Percentiles rank a stretch among this genome's conserved stretches.
Evolutionary conservation across 805 yeast species (phyloP).

Genomic region (Saturnispora ahearnii): DNA sequence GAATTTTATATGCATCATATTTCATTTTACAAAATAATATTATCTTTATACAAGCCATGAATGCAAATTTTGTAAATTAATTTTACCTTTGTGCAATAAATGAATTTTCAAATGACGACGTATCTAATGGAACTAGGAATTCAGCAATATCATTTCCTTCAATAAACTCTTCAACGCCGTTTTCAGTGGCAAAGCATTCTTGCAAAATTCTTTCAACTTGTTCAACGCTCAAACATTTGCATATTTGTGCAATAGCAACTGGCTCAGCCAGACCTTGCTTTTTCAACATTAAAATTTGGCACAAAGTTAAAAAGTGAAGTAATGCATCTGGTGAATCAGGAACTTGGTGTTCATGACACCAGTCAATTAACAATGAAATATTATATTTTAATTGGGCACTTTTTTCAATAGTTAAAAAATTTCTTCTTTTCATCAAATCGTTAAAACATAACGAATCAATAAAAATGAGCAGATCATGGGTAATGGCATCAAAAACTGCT

Average conservation of each 20-base stretch:
- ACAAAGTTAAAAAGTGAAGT: slow-evolving; percentile 9
- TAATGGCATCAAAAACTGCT: slow-evolving; percentile 2
- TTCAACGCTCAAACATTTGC: slow-evolving; percentile 4
- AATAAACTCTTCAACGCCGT: not conserved
- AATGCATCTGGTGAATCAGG: slow-evolving; percentile 12
- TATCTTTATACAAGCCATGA: not conserved
- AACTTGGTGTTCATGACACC: slow-evolving; percentile 12
- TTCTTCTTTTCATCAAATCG: slow-evolving; percentile 5
- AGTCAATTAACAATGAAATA: slow-evolving; percentile 8
- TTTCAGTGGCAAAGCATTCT: slow-evolving; percentile 5
- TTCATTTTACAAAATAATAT: not conserved
- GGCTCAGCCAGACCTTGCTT: slow-evolving; percentile 10
- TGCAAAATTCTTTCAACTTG: slow-evolving; percentile 10
- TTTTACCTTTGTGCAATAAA: slow-evolving; percentile 6
- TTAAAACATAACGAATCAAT: slow-evolving; percentile 11
- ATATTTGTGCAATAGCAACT: slow-evolving; percentile 1
- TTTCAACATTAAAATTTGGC: slow-evolving; percentile 10
- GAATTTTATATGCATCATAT: not conserved
- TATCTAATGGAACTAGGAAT: not conserved
- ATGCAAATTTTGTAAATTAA: not conserved
- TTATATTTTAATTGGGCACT: slow-evolving; percentile 8
- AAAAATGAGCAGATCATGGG: slow-evolving; percentile 8
- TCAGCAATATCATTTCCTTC: not conserved
- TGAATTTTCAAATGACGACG: not conserved
- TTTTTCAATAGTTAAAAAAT: slow-evolving; percentile 7